Percentiles rank a stretch among this genome's conserved stretches.
These are phyloP conservation scores for Fusarium poae DNA, from an alignment of 2,329 filamentous ascomycete species.

Conservation along the genomic window DNA sequence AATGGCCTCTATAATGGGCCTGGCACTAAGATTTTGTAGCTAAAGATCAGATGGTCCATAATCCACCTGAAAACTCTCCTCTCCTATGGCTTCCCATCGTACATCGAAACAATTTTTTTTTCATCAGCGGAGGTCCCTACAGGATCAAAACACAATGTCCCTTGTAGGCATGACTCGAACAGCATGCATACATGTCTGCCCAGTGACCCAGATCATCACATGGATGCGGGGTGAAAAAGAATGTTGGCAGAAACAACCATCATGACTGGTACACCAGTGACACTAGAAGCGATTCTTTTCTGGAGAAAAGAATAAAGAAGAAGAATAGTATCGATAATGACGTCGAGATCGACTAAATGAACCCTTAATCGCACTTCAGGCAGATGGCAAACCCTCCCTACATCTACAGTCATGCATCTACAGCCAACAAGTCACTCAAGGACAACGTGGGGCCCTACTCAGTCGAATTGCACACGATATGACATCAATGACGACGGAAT, in stretches of 20 bases:
- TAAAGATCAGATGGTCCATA: neutral
- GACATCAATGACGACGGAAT: slow-evolving; percentile 16
- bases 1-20: neutral
- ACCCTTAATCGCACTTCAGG: slow-evolving; percentile 14
- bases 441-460: slow-evolving; percentile 12
- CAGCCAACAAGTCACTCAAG: slow-evolving; percentile 27
- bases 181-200: neutral
- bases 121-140: slow-evolving; percentile 3
- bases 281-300: slow-evolving; percentile 10
- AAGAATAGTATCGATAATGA: slow-evolving; percentile 19
- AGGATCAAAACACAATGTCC: slow-evolving; percentile 8
- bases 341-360: slow-evolving; percentile 37
- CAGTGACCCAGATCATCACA: neutral
- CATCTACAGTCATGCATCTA: slow-evolving; percentile 27
- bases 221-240: neutral
- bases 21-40: neutral
- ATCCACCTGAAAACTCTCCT: neutral
- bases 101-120: slow-evolving; percentile 2
- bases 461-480: slow-evolving; percentile 16
- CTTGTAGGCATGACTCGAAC: slow-evolving; percentile 31
- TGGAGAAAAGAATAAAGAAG: neutral
- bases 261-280: slow-evolving; percentile 2
- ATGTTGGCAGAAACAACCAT: neutral
- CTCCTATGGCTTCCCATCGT: neutral
- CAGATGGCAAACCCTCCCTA: slow-evolving; percentile 18